Conservation (phyloP, 306 rosid genomes). For the Ammopiptanthus mongolicus region DNA sequence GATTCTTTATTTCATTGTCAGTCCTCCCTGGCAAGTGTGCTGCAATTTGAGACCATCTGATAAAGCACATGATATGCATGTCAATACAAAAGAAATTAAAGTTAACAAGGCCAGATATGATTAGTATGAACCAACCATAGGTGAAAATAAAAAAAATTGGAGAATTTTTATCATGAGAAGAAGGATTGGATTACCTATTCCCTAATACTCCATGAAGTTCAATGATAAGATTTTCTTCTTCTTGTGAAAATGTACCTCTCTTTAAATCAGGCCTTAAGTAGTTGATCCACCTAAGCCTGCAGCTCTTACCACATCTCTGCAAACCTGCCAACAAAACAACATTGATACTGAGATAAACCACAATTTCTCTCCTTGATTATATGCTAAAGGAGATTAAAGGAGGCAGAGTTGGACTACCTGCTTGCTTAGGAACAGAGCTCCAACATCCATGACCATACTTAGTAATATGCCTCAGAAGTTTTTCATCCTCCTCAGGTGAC, state of each 20-base stretch:
- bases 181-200: constrained; percentile 36
- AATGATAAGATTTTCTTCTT: constrained; percentile 51
- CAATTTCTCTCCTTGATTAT: neutral
- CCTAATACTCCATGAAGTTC: constrained; percentile 53
- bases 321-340: constrained; percentile 37
- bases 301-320: constrained; percentile 67
- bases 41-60: constrained; percentile 92
- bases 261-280: constrained; percentile 64
- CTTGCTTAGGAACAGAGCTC: constrained; percentile 69
- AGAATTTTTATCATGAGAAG: neutral
- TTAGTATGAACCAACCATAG: neutral
- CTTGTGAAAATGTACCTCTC: constrained; percentile 57
- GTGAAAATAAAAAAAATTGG: neutral
- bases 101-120: neutral
- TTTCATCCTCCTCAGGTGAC: constrained; percentile 68
- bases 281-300: constrained; percentile 62
- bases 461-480: constrained; percentile 47
- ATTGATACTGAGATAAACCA: neutral
- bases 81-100: neutral
- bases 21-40: constrained; percentile 84
- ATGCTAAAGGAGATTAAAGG: neutral
- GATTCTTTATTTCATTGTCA: constrained; percentile 88
- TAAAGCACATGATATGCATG: neutral
- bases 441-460: constrained; percentile 58
- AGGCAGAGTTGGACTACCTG: constrained; percentile 29